These are phyloP conservation scores for Fusarium nematophilum DNA, from an alignment of 2,329 filamentous ascomycete species.

Conservation along the genomic window DNA sequence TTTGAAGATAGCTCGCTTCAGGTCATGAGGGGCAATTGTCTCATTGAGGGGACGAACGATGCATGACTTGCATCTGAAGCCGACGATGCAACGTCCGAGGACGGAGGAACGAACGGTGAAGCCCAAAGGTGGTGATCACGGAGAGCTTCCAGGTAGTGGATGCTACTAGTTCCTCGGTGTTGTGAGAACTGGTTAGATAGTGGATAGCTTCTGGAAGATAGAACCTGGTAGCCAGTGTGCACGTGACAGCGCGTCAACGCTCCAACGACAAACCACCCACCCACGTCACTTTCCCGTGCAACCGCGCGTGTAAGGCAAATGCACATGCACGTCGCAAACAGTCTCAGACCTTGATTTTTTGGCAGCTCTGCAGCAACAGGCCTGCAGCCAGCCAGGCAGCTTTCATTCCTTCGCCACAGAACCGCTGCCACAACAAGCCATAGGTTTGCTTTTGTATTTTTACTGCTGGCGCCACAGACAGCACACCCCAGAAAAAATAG, in stretches of 20 bases:
- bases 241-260: slow-evolving; percentile 32
- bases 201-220: too few species aligned
- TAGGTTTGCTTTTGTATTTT: slow-evolving; percentile 1
- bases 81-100: too few species aligned
- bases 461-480: not conserved
- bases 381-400: too few species aligned
- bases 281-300: slow-evolving; percentile 21
- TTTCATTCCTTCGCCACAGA: not conserved
- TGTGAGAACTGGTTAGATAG: too few species aligned
- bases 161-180: too few species aligned
- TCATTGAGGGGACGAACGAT: too few species aligned
- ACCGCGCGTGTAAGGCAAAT: slow-evolving; percentile 26
- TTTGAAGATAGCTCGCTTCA: slow-evolving; percentile 2
- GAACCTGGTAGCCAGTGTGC: too few species aligned
- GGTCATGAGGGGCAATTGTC: not conserved
- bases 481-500: too few species aligned
- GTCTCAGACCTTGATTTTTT: not conserved
- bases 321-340: slow-evolving; percentile 1
- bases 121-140: not conserved
- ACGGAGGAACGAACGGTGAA: too few species aligned
- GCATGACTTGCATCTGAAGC: not conserved
- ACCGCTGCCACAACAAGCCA: not conserved
- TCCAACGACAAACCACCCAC: slow-evolving; percentile 7
- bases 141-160: slow-evolving; percentile 1
- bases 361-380: not conserved